Evolutionary conservation across 2,329 filamentous ascomycete species (phyloP).

Genomic region (Rasamsonia emersonii): DNA sequence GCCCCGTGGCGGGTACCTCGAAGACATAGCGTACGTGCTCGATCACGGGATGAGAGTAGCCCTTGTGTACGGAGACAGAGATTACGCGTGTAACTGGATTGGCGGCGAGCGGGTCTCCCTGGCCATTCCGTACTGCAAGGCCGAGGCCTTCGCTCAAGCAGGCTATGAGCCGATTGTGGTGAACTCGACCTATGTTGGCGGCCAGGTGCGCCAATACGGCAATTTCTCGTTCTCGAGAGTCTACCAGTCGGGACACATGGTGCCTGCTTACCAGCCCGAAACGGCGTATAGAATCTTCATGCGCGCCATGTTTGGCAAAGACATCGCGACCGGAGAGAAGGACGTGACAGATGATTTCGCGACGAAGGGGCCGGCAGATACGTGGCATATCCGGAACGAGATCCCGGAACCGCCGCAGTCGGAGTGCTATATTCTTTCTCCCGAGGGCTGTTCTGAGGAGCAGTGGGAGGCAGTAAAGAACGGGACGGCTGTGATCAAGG

Average conservation of each 20-base stretch:
- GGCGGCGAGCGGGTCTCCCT: constrained; percentile 47
- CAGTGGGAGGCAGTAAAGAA: too few relatives aligned
- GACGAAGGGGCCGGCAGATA: too few relatives aligned
- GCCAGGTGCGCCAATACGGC: constrained; percentile 39
- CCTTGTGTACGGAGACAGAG: constrained; percentile 50
- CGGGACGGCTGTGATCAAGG: too few relatives aligned
- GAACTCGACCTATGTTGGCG: constrained; percentile 36
- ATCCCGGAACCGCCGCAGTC: too few relatives aligned
- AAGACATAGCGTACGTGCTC: constrained; percentile 39
- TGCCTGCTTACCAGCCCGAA: constrained; percentile 44
- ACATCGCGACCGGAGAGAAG: too few relatives aligned
- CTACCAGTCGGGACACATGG: constrained; percentile 40
- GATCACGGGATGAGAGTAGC: constrained; percentile 50
- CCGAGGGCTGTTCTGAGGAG: too few relatives aligned
- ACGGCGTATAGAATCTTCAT: constrained; percentile 47
- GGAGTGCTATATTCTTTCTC: too few relatives aligned
- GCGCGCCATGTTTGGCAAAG: too few relatives aligned
- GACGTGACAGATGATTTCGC: too few relatives aligned
- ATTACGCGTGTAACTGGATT: constrained; percentile 50
- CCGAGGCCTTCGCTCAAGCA: constrained; percentile 37
- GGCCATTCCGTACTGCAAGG: constrained; percentile 37
- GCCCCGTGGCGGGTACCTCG: constrained; percentile 29
- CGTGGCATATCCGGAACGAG: too few relatives aligned
- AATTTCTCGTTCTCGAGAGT: constrained; percentile 42
- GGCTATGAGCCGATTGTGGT: constrained; percentile 39